These are phyloP conservation scores for Hemileia vastatrix DNA, from an alignment of 1,284 basidiomycete species.

Conservation along the genomic window DNA sequence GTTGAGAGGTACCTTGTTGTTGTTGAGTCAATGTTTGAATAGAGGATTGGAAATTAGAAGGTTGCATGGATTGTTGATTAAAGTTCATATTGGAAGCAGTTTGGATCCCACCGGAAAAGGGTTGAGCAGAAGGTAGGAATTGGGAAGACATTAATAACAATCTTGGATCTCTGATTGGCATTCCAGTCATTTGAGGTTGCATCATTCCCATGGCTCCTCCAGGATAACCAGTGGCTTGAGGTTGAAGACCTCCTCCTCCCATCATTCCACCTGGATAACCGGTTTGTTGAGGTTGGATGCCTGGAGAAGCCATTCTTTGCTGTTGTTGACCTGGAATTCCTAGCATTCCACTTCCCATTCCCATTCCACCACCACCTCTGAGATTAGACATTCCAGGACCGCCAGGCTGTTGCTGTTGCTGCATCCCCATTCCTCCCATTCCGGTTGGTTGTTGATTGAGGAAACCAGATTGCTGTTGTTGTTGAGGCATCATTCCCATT, in stretches of 20 bases:
- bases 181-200: slow-evolving; percentile 42
- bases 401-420: slow-evolving; percentile 1
- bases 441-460: slow-evolving; percentile 2
- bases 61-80: slow-evolving; percentile 18
- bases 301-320: background rate
- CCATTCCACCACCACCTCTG: background rate
- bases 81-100: slow-evolving; percentile 22
- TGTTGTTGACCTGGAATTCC: background rate
- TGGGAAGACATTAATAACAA: slow-evolving; percentile 41
- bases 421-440: slow-evolving; percentile 12
- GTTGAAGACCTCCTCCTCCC: background rate
- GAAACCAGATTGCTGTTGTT: slow-evolving; percentile 9
- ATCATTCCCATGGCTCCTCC: slow-evolving; percentile 17
- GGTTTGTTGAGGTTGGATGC: slow-evolving; percentile 28
- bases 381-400: background rate
- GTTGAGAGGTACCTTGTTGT: slow-evolving; percentile 59
- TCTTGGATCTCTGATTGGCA: slow-evolving; percentile 39
- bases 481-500: slow-evolving; percentile 21
- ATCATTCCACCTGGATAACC: slow-evolving; percentile 1
- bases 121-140: slow-evolving; percentile 19
- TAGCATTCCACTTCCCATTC: background rate
- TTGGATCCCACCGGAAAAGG: slow-evolving; percentile 18
- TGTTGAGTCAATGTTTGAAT: slow-evolving; percentile 67
- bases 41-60: slow-evolving; percentile 19
- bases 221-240: slow-evolving; percentile 19